Percentiles rank a stretch among this genome's conserved stretches.
Evolutionary conservation across 139 green algal species (phyloP).

Genomic region (Micromonas commoda): DNA sequence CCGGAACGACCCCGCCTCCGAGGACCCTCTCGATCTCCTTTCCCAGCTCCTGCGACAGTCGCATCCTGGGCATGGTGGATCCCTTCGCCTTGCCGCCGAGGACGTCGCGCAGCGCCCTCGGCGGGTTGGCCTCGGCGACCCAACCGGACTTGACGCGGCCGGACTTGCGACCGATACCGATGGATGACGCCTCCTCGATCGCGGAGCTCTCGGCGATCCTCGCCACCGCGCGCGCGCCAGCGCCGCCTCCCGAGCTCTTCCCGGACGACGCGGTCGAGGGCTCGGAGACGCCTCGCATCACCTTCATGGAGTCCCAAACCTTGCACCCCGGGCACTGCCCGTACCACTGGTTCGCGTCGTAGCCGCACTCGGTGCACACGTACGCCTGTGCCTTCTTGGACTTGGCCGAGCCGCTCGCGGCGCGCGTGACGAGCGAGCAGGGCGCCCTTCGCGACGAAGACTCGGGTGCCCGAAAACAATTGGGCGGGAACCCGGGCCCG

Average conservation of each 20-base stretch:
- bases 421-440: no score
- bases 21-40: conserved; percentile 72
- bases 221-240: conserved; percentile 25
- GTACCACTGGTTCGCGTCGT: conserved; percentile 46
- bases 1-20: conserved; percentile 83
- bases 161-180: background rate
- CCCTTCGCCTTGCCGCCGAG: background rate
- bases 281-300: background rate
- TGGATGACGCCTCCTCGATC: background rate
- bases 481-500: no score
- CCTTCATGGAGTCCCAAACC: conserved; percentile 44
- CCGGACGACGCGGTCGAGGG: background rate
- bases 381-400: conserved; percentile 42
- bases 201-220: background rate
- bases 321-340: conserved; percentile 58
- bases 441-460: no score
- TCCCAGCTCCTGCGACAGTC: conserved; percentile 47
- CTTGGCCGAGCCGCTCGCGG: background rate
- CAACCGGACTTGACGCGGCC: background rate
- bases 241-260: conserved; percentile 9
- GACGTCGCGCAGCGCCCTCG: background rate
- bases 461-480: no score
- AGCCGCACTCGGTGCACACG: conserved; percentile 52
- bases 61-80: conserved; percentile 29
- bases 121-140: conserved; percentile 5